Percentiles rank a stretch among this genome's conserved stretches.
These are phyloP conservation scores for Aspergillus cavernicola DNA, from an alignment of 495 filamentous ascomycete species.

Conservation along the genomic window DNA sequence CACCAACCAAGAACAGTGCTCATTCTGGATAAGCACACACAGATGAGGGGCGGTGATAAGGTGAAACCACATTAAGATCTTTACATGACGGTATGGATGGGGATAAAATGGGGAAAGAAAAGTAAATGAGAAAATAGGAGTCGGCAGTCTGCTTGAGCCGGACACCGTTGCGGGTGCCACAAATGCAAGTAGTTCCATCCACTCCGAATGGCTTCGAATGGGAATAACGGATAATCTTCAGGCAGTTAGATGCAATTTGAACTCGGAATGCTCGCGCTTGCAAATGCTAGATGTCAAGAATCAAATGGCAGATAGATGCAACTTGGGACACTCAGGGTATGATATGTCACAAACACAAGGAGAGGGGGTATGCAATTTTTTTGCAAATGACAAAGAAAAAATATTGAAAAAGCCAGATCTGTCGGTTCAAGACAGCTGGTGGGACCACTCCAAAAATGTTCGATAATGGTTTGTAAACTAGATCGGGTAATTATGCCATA, in stretches of 20 bases:
- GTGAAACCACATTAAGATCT: constrained; percentile 37
- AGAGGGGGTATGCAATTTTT: constrained; percentile 47
- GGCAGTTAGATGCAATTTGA: constrained; percentile 34
- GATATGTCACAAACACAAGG: constrained; percentile 26
- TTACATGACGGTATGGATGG: constrained; percentile 11
- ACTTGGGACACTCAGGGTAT: constrained; percentile 33
- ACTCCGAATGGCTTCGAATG: constrained; percentile 13
- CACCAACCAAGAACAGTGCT: constrained; percentile 14
- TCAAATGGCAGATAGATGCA: constrained; percentile 36
- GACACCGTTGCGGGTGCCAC: neutral
- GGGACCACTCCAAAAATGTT: constrained; percentile 11
- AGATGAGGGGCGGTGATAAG: constrained; percentile 2
- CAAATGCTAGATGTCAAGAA: constrained; percentile 46
- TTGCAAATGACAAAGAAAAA: constrained; percentile 22
- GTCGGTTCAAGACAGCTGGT: constrained; percentile 5
- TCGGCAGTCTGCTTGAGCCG: neutral
- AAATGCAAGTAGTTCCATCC: neutral
- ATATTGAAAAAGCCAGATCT: constrained; percentile 6
- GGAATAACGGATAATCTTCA: constrained; percentile 17
- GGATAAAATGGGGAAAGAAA: constrained; percentile 10
- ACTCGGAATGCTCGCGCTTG: constrained; percentile 48
- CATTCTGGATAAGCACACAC: neutral
- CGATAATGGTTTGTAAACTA: constrained; percentile 14
- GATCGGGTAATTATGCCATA: constrained; percentile 20
- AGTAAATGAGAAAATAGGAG: constrained; percentile 12